Conservation (phyloP, 2,329 filamentous ascomycete genomes). For the Trichophaea hybrida region DNA sequence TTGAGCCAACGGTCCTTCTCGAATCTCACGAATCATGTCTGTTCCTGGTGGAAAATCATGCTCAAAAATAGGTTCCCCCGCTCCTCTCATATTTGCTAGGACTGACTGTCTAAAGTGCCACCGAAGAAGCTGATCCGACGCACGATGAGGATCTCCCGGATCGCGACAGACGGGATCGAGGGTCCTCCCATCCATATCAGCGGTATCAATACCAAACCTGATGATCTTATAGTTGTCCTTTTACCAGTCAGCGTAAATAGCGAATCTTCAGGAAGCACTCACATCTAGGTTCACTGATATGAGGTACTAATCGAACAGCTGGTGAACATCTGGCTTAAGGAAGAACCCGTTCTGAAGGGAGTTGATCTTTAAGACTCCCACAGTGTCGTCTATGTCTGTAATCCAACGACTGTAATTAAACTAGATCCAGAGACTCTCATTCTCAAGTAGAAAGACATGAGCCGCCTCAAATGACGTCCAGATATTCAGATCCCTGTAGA, state of each 20-base stretch:
- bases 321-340: conserved; percentile 1
- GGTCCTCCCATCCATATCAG: conserved; percentile 10
- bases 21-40: conserved; percentile 12
- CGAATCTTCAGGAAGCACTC: conserved; percentile 4
- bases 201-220: conserved; percentile 11
- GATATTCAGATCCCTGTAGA: conserved; percentile 2
- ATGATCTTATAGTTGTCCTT: conserved; percentile 18
- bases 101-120: no score
- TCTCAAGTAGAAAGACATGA: conserved; percentile 10
- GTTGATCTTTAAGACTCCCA: conserved; percentile 8
- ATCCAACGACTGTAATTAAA: conserved; percentile 6
- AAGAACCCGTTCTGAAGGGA: conserved; percentile 8
- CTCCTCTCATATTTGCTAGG: no score
- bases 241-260: conserved; percentile 1
- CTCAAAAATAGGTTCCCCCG: conserved; percentile 16
- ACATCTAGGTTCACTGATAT: conserved; percentile 14
- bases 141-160: background rate
- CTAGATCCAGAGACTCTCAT: conserved; percentile 5
- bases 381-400: conserved; percentile 4
- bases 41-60: conserved; percentile 14
- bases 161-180: conserved; percentile 16
- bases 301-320: conserved; percentile 13
- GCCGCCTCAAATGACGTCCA: conserved; percentile 7
- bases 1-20: conserved; percentile 2
- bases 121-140: background rate